phyloP scores from a whole-genome alignment of 1,139 yeast species.

The Candida sojae region DNA sequence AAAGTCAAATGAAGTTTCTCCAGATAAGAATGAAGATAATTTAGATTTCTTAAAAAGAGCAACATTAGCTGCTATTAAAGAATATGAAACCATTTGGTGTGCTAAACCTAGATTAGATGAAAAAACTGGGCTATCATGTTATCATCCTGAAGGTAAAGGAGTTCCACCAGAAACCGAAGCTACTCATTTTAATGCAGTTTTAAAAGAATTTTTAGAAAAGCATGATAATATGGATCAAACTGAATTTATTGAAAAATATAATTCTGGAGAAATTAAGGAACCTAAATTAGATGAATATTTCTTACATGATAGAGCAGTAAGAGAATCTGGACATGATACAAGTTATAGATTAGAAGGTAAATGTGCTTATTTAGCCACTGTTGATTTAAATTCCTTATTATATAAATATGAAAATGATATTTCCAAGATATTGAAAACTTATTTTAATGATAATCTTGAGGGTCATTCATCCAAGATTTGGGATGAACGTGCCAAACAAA shows the following conservation, averaged over 20 bases:
- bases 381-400: constrained; percentile 82
- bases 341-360: constrained; percentile 86
- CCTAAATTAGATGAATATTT: constrained; percentile 87
- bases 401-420: constrained; percentile 92
- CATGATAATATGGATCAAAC: constrained; percentile 53
- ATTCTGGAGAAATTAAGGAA: constrained; percentile 63
- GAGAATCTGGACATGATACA: constrained; percentile 98
- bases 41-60: constrained; percentile 66
- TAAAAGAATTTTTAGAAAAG: constrained; percentile 70
- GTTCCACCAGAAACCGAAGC: constrained; percentile 97
- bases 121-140: constrained; percentile 82
- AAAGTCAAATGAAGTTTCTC: constrained; percentile 49
- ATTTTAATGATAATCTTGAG: constrained; percentile 53
- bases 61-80: constrained; percentile 78
- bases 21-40: constrained; percentile 40
- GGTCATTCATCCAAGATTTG: constrained; percentile 52
- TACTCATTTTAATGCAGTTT: constrained; percentile 76
- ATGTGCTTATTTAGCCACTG: constrained; percentile 88
- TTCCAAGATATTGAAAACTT: constrained; percentile 59
- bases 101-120: constrained; percentile 71
- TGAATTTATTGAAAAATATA: constrained; percentile 75
- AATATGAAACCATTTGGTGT: constrained; percentile 82
- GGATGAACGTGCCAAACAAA: constrained; percentile 53
- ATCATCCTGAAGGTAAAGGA: constrained; percentile 87
- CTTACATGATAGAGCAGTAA: constrained; percentile 89